phyloP scores from a whole-genome alignment of 306 rosid species.

The Quercus bicolor region DNA sequence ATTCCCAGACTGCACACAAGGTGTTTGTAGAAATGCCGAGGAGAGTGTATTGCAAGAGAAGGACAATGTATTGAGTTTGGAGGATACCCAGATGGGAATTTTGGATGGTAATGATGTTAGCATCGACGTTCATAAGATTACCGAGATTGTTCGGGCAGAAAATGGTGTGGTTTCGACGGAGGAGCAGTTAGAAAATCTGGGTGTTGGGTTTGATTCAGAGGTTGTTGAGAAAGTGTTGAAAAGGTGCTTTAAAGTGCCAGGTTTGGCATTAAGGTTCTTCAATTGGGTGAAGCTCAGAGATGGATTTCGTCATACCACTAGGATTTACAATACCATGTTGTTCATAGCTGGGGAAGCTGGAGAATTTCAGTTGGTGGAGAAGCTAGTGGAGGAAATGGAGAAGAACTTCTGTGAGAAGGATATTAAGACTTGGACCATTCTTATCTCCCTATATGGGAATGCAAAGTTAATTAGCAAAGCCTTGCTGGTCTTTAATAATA shows the following conservation, averaged over 20 bases:
- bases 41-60: slow-evolving; percentile 24
- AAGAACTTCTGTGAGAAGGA: slow-evolving; percentile 41
- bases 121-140: slow-evolving; percentile 49
- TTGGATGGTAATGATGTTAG: slow-evolving; percentile 48
- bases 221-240: slow-evolving; percentile 71
- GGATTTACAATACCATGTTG: slow-evolving; percentile 60
- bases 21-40: slow-evolving; percentile 50
- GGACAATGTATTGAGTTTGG: slow-evolving; percentile 10
- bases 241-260: slow-evolving; percentile 77
- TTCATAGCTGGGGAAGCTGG: slow-evolving; percentile 73
- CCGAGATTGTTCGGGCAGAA: slow-evolving; percentile 39
- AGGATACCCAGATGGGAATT: slow-evolving; percentile 28
- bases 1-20: slow-evolving; percentile 15
- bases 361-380: slow-evolving; percentile 60
- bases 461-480: slow-evolving; percentile 59
- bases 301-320: slow-evolving; percentile 49
- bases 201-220: slow-evolving; percentile 41
- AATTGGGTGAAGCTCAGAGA: slow-evolving; percentile 59
- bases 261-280: slow-evolving; percentile 63
- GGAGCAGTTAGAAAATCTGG: slow-evolving; percentile 47
- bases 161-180: slow-evolving; percentile 44
- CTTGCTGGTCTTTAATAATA: slow-evolving; percentile 50
- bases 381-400: slow-evolving; percentile 71
- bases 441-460: slow-evolving; percentile 63
- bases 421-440: slow-evolving; percentile 79